Evolutionary conservation across 768 basidiomycete genomes (phyloP).

Genomic region (Amyloporia xantha): DNA sequence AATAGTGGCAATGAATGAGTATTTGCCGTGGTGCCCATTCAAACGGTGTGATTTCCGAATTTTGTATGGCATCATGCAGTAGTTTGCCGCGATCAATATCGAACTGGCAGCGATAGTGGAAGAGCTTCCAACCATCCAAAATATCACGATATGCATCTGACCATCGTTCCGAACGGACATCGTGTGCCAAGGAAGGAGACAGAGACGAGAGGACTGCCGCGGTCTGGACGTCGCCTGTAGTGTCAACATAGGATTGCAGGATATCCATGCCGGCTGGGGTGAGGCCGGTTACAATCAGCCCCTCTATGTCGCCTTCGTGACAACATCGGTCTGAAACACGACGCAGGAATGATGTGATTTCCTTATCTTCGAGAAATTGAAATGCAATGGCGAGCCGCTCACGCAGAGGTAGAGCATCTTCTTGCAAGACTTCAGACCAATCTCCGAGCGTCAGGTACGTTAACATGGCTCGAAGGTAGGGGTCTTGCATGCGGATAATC

Average conservation of each 20-base stretch:
- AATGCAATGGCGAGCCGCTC: slow-evolving; percentile 81
- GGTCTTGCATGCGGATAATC: slow-evolving; percentile 68
- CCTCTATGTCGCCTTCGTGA: slow-evolving; percentile 64
- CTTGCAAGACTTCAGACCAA: slow-evolving; percentile 76
- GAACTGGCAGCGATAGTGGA: slow-evolving; percentile 64
- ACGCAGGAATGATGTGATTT: slow-evolving; percentile 60
- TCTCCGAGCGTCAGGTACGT: slow-evolving; percentile 61
- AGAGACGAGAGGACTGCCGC: slow-evolving; percentile 57
- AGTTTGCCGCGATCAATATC: slow-evolving; percentile 73
- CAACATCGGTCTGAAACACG: slow-evolving; percentile 47
- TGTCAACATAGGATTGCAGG: slow-evolving; percentile 63
- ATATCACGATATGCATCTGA: slow-evolving; percentile 60
- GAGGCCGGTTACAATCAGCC: slow-evolving; percentile 70
- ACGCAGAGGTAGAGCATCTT: slow-evolving; percentile 70
- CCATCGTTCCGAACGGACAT: slow-evolving; percentile 48
- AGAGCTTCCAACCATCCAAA: slow-evolving; percentile 57
- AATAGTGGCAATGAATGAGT: slow-evolving; percentile 72
- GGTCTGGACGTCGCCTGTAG: slow-evolving; percentile 64
- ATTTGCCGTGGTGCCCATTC: slow-evolving; percentile 72
- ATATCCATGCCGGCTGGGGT: slow-evolving; percentile 61
- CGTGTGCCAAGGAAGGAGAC: slow-evolving; percentile 51
- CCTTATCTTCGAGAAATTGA: slow-evolving; percentile 74
- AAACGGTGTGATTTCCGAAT: slow-evolving; percentile 39
- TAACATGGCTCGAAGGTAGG: slow-evolving; percentile 74
- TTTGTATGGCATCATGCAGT: slow-evolving; percentile 50